Evolutionary conservation across 1,284 basidiomycete genomes (phyloP).

Genomic region (Wallemia hederae): DNA sequence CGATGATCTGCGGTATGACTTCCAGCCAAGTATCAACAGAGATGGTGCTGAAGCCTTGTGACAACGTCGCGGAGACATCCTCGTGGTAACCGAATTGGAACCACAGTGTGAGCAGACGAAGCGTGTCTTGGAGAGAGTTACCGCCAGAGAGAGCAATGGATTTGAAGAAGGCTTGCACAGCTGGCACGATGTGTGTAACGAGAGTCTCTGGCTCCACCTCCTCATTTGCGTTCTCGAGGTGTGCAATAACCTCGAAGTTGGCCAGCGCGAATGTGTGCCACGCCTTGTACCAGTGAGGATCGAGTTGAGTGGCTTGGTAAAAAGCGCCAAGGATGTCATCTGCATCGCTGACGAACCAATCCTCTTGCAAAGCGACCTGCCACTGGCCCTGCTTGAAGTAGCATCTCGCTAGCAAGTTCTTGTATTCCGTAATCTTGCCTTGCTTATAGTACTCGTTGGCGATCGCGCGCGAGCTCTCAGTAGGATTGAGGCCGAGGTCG

Average conservation of each 20-base stretch:
- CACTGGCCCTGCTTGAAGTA: constrained; percentile 93
- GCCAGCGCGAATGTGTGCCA: constrained; percentile 98
- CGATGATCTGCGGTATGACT: constrained; percentile 96
- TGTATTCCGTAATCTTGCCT: constrained; percentile 39
- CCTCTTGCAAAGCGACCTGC: constrained; percentile 51
- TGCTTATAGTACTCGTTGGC: constrained; percentile 23
- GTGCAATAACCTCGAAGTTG: constrained; percentile 80
- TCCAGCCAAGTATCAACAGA: constrained; percentile 96
- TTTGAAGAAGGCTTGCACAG: constrained; percentile 87
- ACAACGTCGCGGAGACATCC: constrained; percentile 71
- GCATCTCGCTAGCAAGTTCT: constrained; percentile 71
- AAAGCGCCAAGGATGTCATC: constrained; percentile 62
- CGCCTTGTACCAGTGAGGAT: constrained; percentile 88
- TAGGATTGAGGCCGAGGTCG: constrained; percentile 38
- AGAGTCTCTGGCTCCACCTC: constrained; percentile 42
- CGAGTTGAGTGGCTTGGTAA: constrained; percentile 64
- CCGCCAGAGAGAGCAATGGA: constrained; percentile 73
- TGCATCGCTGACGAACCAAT: constrained; percentile 50
- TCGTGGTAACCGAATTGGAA: constrained; percentile 89
- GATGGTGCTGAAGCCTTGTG: constrained; percentile 58
- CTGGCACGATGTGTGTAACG: constrained; percentile 66
- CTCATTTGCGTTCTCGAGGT: constrained; percentile 38
- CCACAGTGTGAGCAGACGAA: constrained; percentile 83
- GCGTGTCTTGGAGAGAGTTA: constrained; percentile 79
- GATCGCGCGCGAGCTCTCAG: constrained; percentile 16